Percentiles rank a stretch among this genome's conserved stretches.
These are phyloP conservation scores for Candida dendrica DNA, from an alignment of 805 yeast species.

Conservation along the genomic window DNA sequence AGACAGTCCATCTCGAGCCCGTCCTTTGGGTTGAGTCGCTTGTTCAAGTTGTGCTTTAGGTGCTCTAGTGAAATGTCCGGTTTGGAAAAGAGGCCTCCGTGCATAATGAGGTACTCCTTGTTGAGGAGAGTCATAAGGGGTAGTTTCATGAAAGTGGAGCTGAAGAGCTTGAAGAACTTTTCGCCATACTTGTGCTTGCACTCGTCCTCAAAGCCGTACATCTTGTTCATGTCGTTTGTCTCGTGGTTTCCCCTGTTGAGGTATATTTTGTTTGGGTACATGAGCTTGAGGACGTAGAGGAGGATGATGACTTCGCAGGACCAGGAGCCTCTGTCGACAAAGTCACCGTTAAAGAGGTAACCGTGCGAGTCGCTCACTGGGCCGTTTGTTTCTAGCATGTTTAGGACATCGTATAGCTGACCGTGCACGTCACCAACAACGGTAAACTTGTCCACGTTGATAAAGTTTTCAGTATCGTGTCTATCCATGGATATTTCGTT, in stretches of 20 bases:
- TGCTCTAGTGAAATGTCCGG: constrained; percentile 68
- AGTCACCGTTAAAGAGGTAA: constrained; percentile 92
- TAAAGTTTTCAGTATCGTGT: constrained; percentile 16
- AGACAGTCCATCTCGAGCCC: constrained; percentile 94
- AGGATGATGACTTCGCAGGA: constrained; percentile 90
- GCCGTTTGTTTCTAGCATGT: constrained; percentile 72
- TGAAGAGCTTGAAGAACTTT: constrained; percentile 71
- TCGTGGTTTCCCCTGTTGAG: constrained; percentile 96
- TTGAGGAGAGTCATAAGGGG: constrained; percentile 85
- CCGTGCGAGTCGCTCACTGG: constrained; percentile 55
- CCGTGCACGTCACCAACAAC: constrained; percentile 98
- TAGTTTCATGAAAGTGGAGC: constrained; percentile 77
- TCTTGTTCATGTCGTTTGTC: constrained; percentile 92
- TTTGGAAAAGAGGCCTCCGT: constrained; percentile 88
- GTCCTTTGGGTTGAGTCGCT: constrained; percentile 81
- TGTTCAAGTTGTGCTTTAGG: constrained; percentile 63
- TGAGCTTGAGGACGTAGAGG: constrained; percentile 67
- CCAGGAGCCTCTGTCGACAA: constrained; percentile 98
- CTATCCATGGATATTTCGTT: constrained; percentile 49
- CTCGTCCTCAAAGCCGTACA: constrained; percentile 95
- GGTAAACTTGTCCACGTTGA: constrained; percentile 46
- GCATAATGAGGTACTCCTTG: constrained; percentile 77
- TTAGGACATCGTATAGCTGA: constrained; percentile 84
- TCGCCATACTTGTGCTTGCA: constrained; percentile 85
- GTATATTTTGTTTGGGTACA: constrained; percentile 63